Percentiles rank a stretch among this genome's conserved stretches.
These are phyloP conservation scores for Harringtonia aguacate DNA, from an alignment of 2,329 filamentous ascomycete genomes.

Conservation along the genomic window DNA sequence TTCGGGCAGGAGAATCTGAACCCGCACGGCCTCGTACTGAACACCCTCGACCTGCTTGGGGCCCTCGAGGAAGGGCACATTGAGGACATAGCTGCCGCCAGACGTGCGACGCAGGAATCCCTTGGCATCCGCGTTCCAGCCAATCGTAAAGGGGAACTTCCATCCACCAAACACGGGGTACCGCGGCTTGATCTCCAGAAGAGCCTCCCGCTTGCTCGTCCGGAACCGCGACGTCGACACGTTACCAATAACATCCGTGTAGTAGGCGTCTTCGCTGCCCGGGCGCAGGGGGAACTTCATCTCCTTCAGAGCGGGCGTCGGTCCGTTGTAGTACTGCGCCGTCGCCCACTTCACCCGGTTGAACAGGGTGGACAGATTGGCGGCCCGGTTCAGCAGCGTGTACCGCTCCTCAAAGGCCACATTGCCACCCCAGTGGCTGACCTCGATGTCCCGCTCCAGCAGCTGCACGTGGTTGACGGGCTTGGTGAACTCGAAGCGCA, in stretches of 20 bases:
- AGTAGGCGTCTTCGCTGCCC: slow-evolving; percentile 82
- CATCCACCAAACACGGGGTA: slow-evolving; percentile 96
- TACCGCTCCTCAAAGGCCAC: slow-evolving; percentile 91
- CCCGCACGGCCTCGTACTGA: slow-evolving; percentile 69
- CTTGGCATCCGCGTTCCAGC: slow-evolving; percentile 83
- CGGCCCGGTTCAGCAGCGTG: slow-evolving; percentile 76
- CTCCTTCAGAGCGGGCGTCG: slow-evolving; percentile 68
- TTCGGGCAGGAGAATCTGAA: slow-evolving; percentile 82
- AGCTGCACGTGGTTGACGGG: slow-evolving; percentile 70
- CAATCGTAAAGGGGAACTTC: slow-evolving; percentile 95
- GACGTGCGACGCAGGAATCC: slow-evolving; percentile 60
- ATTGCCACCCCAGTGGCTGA: slow-evolving; percentile 98
- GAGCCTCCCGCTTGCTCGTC: slow-evolving; percentile 63
- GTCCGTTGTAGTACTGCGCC: slow-evolving; percentile 64
- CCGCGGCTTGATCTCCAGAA: slow-evolving; percentile 81
- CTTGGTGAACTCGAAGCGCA: slow-evolving; percentile 93
- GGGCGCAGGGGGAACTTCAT: slow-evolving; percentile 68
- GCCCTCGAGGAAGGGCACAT: slow-evolving; percentile 86
- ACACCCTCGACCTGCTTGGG: slow-evolving; percentile 78
- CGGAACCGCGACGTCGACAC: slow-evolving; percentile 90
- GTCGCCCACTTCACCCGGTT: slow-evolving; percentile 68
- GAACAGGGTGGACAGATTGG: slow-evolving; percentile 63
- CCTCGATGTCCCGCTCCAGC: slow-evolving; percentile 84
- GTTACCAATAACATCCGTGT: slow-evolving; percentile 92
- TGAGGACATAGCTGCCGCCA: slow-evolving; percentile 69